Evolutionary conservation across 345 rosid species (phyloP).

Genomic region (Eutrema japonicum): DNA sequence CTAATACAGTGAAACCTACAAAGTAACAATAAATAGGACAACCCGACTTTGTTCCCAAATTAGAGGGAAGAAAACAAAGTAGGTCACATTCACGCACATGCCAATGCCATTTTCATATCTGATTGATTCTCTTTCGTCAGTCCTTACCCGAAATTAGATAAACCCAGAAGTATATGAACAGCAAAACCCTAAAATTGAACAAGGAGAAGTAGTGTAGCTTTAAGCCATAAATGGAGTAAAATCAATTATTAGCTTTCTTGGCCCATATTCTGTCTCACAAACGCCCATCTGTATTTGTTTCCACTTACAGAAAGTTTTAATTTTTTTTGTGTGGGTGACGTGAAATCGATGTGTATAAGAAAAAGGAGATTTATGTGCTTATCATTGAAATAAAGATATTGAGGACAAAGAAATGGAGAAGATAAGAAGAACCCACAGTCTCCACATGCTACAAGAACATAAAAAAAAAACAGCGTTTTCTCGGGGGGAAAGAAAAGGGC

Average conservation of each 20-base stretch:
- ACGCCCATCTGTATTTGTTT: conserved; percentile 17
- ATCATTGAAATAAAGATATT: conserved; percentile 18
- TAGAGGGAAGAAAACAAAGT: conserved; percentile 45
- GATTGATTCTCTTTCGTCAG: conserved; percentile 35
- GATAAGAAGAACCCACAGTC: conserved; percentile 31
- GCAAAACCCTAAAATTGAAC: conserved; percentile 24
- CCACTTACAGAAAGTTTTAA: conserved; percentile 12
- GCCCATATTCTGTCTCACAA: conserved; percentile 14
- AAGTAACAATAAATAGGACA: conserved; percentile 41
- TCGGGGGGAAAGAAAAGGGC: conserved; percentile 17
- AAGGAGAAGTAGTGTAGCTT: conserved; percentile 26
- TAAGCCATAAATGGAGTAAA: conserved; percentile 49
- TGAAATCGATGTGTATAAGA: conserved; percentile 1
- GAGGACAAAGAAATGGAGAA: conserved; percentile 17
- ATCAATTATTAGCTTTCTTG: conserved; percentile 41
- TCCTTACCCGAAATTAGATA: conserved; percentile 49
- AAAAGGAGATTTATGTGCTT: conserved; percentile 27
- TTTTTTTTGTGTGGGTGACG: conserved; percentile 18
- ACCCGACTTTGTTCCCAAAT: conserved; percentile 40
- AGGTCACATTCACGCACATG: conserved; percentile 65
- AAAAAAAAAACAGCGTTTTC: conserved; percentile 4
- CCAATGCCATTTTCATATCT: conserved; percentile 50
- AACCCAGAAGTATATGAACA: conserved; percentile 23
- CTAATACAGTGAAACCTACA: conserved; percentile 36
- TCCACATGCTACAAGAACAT: conserved; percentile 26